Base-by-base conservation (phyloP, 2,329 filamentous ascomycete genomes). In the Pseudogymnoascus sp. region DNA sequence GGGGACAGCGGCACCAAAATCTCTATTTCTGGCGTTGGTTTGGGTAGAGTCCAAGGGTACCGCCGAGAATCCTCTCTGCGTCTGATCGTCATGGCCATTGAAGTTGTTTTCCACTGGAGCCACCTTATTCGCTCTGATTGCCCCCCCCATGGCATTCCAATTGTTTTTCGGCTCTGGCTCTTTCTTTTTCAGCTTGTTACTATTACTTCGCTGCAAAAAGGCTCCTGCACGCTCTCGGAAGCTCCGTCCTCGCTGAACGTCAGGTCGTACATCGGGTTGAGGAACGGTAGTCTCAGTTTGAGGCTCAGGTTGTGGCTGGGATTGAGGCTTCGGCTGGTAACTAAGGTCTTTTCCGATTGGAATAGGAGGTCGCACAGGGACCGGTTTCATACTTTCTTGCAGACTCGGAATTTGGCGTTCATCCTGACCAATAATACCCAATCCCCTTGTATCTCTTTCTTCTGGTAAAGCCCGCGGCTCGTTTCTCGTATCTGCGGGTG, bases 151-250 rank as follows among this genome's bases (percentile, higher is more conserved):
- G 23, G 3, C 21, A 26, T 1, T 11, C 44, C 21, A 29, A 29
- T 15, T 26, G 21, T 26, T 46, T 26, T 26, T 50, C 15, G 44
- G 44, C 5, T 46, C 11, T 26, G 44, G 44, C 5, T 46, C 11
- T 7, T 83, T 79, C 65, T 86, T 87, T 69, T 77, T 80, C 37
- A 85, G 74, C 69, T 83, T 86, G 67, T 85, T 84, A 68, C 83
- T 86, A n/a, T 76, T 79, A 63, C 74, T 82, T 60, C 82, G 78
- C 15, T 73, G 72, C 42, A 77, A 68, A 19, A 81, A 78, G 59
- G 77, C 77, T 19, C 44, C 60, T 11, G 61, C 63, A 61, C 83
- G 80, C 66, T 87, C 84, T n/a, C 83, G 82, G 72, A 85, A 84
- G 72, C 84, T 87, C 42, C 84, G 70, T 61, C 84, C 83, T 60